Conservation (phyloP, 805 yeast genomes). For the Cyberlindnera amylophila region DNA sequence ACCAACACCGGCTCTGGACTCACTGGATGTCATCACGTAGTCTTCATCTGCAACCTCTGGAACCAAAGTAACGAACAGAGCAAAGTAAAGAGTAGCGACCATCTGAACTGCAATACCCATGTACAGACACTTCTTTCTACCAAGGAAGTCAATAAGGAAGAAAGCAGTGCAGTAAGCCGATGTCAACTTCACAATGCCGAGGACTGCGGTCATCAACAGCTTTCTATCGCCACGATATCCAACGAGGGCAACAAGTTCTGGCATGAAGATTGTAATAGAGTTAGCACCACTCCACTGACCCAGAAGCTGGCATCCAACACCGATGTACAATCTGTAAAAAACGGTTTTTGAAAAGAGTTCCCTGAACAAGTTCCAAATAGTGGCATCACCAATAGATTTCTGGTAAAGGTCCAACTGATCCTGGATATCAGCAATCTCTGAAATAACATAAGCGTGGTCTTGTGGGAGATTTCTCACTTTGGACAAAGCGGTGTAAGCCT, state of each 20-base stretch:
- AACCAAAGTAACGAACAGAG: constrained; percentile 42
- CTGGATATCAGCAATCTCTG: constrained; percentile 49
- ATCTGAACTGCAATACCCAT: constrained; percentile 45
- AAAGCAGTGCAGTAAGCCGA: constrained; percentile 49
- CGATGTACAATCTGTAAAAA: constrained; percentile 43
- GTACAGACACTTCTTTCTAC: constrained; percentile 47
- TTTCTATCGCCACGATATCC: constrained; percentile 41
- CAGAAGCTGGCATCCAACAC: constrained; percentile 41
- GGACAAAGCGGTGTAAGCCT: constrained; percentile 37
- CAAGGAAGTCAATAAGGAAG: constrained; percentile 50
- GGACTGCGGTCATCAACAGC: constrained; percentile 45
- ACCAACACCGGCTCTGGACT: constrained; percentile 38
- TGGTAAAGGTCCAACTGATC: constrained; percentile 39
- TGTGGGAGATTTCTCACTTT: constrained; percentile 38
- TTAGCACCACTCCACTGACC: constrained; percentile 62
- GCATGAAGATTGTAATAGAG: constrained; percentile 53
- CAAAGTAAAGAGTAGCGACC: constrained; percentile 41
- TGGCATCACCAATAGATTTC: constrained; percentile 4
- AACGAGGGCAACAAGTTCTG: constrained; percentile 45
- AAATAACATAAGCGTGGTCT: constrained; percentile 46
- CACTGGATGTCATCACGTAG: constrained; percentile 29
- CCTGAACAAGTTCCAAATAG: constrained; percentile 17
- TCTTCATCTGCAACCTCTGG: constrained; percentile 39
- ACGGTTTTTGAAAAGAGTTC: constrained; percentile 38
- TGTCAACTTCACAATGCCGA: constrained; percentile 50